Percentiles rank a stretch among this genome's conserved stretches.
Evolutionary conservation across 2,329 filamentous ascomycete genomes (phyloP).

Genomic region (Fusarium chaquense): DNA sequence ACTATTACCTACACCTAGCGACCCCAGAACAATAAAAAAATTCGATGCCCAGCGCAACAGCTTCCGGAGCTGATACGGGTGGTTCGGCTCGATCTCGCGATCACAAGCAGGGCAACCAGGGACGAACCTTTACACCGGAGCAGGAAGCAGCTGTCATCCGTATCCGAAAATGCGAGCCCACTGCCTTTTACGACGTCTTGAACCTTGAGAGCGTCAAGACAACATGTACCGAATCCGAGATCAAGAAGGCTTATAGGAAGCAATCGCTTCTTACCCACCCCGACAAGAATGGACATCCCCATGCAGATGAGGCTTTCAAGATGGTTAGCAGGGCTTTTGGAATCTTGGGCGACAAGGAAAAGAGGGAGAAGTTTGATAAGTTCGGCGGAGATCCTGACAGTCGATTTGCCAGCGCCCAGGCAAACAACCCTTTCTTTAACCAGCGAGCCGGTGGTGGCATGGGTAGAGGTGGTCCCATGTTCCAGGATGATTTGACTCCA

Average conservation of each 20-base stretch:
- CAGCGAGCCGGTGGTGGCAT: constrained; percentile 57
- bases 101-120: constrained; percentile 81
- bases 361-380: constrained; percentile 83
- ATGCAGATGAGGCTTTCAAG: constrained; percentile 98
- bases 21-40: constrained; percentile 1
- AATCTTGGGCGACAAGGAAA: constrained; percentile 91
- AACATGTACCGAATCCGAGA: constrained; percentile 81
- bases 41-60: constrained; percentile 61
- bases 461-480: constrained; percentile 71
- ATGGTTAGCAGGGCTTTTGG: constrained; percentile 96
- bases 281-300: constrained; percentile 97
- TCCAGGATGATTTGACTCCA: constrained; percentile 92
- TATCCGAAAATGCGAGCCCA: constrained; percentile 84
- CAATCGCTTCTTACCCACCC: constrained; percentile 94
- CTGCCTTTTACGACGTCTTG: constrained; percentile 96
- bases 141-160: constrained; percentile 93
- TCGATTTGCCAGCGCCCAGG: constrained; percentile 76
- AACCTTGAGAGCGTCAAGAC: constrained; percentile 73
- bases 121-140: constrained; percentile 84
- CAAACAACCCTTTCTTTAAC: constrained; percentile 73
- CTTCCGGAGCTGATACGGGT: constrained; percentile 66
- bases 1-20: constrained; percentile 5
- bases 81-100: constrained; percentile 65
- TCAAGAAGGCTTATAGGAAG: constrained; percentile 98
- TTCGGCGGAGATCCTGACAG: constrained; percentile 94